phyloP scores from a whole-genome alignment of 805 yeast species.

The Wickerhamomyces strasburgensis region DNA sequence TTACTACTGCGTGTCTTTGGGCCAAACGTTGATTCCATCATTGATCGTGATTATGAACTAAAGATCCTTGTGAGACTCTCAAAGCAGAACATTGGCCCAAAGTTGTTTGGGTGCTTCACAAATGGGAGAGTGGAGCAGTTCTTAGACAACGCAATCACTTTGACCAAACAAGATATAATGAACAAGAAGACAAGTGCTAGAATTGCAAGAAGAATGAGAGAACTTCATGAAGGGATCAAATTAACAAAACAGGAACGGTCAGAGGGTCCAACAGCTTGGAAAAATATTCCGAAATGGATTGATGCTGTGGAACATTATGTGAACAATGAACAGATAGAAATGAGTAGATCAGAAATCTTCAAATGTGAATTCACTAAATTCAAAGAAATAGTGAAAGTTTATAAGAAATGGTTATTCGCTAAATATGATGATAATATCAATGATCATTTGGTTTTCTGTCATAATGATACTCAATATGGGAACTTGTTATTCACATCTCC shows the following conservation, averaged over 20 bases:
- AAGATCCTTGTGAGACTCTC: slow-evolving; percentile 69
- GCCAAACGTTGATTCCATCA: slow-evolving; percentile 75
- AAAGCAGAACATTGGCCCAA: slow-evolving; percentile 78
- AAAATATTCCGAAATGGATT: slow-evolving; percentile 66
- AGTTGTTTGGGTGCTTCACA: slow-evolving; percentile 78
- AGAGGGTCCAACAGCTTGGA: slow-evolving; percentile 67
- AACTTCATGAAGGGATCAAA: slow-evolving; percentile 76
- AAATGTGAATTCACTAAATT: slow-evolving; percentile 47
- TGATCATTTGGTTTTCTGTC: slow-evolving; percentile 71
- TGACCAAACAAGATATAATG: slow-evolving; percentile 69
- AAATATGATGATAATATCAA: slow-evolving; percentile 46
- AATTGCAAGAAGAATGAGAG: slow-evolving; percentile 95
- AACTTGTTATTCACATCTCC: slow-evolving; percentile 58
- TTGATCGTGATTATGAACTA: slow-evolving; percentile 82
- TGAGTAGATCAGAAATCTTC: slow-evolving; percentile 35
- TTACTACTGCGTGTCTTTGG: slow-evolving; percentile 83
- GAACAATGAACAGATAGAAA: slow-evolving; percentile 31
- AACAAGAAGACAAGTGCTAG: slow-evolving; percentile 71
- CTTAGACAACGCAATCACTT: slow-evolving; percentile 73
- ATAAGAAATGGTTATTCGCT: slow-evolving; percentile 57
- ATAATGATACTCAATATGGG: slow-evolving; percentile 96
- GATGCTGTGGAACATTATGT: slow-evolving; percentile 41
- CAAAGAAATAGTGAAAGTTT: slow-evolving; percentile 41
- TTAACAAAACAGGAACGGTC: slow-evolving; percentile 51
- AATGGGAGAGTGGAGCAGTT: slow-evolving; percentile 96